Evolutionary conservation across 1,284 basidiomycete species (phyloP).

Genomic region (Rhizopogon hawkerae): DNA sequence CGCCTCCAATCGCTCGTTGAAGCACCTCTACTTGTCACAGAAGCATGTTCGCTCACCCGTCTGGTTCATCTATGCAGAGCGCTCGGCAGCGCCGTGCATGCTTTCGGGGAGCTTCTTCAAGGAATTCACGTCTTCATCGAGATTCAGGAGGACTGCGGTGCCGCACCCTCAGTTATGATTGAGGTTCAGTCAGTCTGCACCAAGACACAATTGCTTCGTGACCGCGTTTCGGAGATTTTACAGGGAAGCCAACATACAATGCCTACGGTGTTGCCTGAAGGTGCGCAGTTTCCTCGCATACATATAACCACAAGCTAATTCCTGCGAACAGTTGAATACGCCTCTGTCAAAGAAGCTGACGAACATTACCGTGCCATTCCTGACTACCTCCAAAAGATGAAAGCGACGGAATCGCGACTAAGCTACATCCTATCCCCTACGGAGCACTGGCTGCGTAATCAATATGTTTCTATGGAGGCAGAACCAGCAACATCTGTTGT

Average conservation of each 20-base stretch:
- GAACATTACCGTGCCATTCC: constrained; percentile 17
- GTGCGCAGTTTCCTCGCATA: constrained; percentile 16
- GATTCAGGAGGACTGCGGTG: constrained; percentile 22
- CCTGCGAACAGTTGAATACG: constrained; percentile 19
- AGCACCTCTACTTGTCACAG: constrained; percentile 15
- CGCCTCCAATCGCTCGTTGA: constrained; percentile 15
- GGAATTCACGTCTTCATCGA: constrained; percentile 28
- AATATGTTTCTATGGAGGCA: constrained; percentile 21
- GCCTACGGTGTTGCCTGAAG: constrained; percentile 25
- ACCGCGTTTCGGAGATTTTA: constrained; percentile 20
- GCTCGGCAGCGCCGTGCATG: constrained; percentile 28
- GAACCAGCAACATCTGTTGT: neutral
- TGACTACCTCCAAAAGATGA: constrained; percentile 22
- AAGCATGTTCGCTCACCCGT: constrained; percentile 17
- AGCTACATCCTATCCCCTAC: constrained; percentile 22
- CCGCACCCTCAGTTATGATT: constrained; percentile 24
- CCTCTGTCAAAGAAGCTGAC: constrained; percentile 15
- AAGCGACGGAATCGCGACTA: constrained; percentile 22
- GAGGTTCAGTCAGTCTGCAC: constrained; percentile 19
- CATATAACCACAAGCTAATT: neutral
- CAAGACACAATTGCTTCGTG: constrained; percentile 16
- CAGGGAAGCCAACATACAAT: constrained; percentile 17
- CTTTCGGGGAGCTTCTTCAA: constrained; percentile 36
- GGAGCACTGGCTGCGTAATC: constrained; percentile 24
- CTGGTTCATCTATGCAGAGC: constrained; percentile 24